Base-by-base conservation (phyloP, 371 early-diverging fungal genomes). In the Mortierella sp. region DNA sequence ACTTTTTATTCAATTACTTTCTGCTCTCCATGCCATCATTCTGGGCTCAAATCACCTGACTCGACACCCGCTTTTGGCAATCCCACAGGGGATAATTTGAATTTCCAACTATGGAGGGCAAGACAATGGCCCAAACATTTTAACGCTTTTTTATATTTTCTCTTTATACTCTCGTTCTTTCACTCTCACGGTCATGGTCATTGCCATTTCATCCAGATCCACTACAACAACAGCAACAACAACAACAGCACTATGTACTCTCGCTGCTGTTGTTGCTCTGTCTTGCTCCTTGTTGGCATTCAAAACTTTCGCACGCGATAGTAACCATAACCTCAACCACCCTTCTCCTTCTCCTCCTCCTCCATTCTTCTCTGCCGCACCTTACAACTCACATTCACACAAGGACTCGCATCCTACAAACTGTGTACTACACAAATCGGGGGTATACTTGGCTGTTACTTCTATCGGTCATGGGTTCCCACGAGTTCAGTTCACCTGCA, bases 381-480 rank as follows among this genome's bases (percentile, higher is more conserved):
- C 49, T 6, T 49, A 30, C 30, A 30, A 20, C 49, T 20, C 20
- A 16, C 49, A 26, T 18, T 16, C 28, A 32, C 39, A 62, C 45
- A 39, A 14, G 10, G 12, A 40, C 6, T 74, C 61, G 24, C 68
- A 66, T 39, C 64, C 79, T 22, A 24, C n/a, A 22, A 58, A 30
- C 18, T 75, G 80, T 59, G 55, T 67, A 22, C 61, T 59, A 6
- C 80, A 74, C 30, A 68, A 72, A 5, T 70, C 71, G 0, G 80
- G 71, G 9, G 12, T 70, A 52, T 79, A 55, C 57, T 58, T 79
- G 28, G 75, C 75, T 2, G 75, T 79, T 16, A 72, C 80, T 0
- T 79, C 80, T 5, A 59, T 79, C 3, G 80, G 75, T 22, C 57
- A 70, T 32, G 75, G 75, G 0, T 71, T 68, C 55, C 80, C 80